These are phyloP conservation scores for Mycena venus DNA, from an alignment of 768 basidiomycete genomes.

Conservation along the genomic window DNA sequence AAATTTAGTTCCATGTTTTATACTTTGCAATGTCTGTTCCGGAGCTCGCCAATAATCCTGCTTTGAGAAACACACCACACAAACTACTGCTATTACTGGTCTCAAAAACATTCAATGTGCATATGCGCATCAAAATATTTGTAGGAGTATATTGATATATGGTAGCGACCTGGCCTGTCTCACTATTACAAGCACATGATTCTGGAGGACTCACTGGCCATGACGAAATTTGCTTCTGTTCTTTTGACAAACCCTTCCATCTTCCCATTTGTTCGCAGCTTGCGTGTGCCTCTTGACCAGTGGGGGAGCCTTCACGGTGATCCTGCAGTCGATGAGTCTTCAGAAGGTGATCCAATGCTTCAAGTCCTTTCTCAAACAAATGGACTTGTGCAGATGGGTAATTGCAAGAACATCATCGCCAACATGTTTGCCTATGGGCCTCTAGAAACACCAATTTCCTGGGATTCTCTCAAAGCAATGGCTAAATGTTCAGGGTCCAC, in stretches of 20 bases:
- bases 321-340: too few relatives aligned
- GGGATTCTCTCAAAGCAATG: not conserved
- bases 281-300: not conserved
- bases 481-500: not conserved
- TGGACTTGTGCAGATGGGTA: not conserved
- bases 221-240: not conserved
- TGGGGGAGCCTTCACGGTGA: too few relatives aligned
- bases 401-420: not conserved
- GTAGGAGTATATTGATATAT: too few relatives aligned
- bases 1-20: not conserved
- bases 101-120: slow-evolving; percentile 4
- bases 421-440: not conserved
- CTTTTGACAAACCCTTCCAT: not conserved
- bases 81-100: not conserved
- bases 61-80: not conserved
- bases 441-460: not conserved
- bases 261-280: not conserved
- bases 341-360: not conserved
- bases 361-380: not conserved
- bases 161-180: slow-evolving; percentile 5
- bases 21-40: slow-evolving; percentile 21
- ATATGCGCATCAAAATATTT: not conserved
- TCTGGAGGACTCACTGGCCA: not conserved
- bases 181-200: not conserved
- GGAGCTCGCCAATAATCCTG: not conserved